These are phyloP conservation scores for Nemania diffusa DNA, from an alignment of 2,329 filamentous ascomycete species.

Conservation along the genomic window DNA sequence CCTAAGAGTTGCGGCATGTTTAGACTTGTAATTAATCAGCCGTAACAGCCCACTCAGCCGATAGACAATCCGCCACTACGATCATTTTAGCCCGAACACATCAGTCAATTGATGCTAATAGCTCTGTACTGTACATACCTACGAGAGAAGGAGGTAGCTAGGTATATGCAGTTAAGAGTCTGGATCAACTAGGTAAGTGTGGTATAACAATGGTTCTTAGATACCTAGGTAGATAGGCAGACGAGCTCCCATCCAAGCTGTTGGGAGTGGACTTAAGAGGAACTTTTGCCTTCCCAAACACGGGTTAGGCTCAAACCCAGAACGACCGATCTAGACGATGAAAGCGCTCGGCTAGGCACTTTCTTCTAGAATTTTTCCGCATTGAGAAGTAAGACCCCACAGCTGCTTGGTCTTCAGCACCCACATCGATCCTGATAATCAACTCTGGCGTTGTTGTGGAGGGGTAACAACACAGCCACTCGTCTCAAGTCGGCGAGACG, in stretches of 20 bases:
- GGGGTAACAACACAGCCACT: constrained; percentile 18
- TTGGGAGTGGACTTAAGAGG: background rate
- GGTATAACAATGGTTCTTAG: background rate
- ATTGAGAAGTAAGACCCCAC: background rate
- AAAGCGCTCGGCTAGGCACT: background rate
- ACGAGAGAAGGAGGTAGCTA: background rate
- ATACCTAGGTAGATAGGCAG: background rate
- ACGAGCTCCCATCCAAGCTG: background rate
- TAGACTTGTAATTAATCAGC: background rate
- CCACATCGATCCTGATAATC: constrained; percentile 15
- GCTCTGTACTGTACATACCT: background rate
- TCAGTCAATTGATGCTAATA: background rate
- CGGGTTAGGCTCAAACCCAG: background rate
- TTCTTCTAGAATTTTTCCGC: constrained; percentile 12
- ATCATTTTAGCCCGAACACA: background rate
- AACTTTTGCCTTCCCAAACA: background rate
- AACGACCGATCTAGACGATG: background rate
- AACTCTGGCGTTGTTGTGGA: background rate
- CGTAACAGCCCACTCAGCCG: background rate
- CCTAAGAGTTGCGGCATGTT: background rate
- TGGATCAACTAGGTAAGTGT: background rate
- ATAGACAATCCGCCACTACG: background rate
- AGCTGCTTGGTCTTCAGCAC: constrained; percentile 2
- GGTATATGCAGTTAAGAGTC: background rate
- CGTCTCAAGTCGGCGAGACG: constrained; percentile 20